These are phyloP conservation scores for Catharanthus roseus DNA, from an alignment of 257 asterid genomes.

Conservation along the genomic window DNA sequence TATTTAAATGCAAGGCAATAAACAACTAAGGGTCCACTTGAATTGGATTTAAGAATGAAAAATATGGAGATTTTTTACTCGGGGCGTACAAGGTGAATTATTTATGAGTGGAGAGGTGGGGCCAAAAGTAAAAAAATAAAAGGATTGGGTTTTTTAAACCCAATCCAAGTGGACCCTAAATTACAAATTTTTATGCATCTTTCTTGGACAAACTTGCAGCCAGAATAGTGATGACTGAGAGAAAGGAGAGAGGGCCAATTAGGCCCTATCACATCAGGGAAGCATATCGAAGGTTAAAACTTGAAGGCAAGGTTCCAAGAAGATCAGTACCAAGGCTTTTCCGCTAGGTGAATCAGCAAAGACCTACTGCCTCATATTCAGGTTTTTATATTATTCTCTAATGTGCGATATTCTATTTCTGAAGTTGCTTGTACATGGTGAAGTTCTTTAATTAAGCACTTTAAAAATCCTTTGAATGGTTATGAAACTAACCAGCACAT, in stretches of 20 bases:
- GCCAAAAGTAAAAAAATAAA: no score
- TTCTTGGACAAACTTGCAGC: slow-evolving; percentile 43
- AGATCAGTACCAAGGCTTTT: slow-evolving; percentile 86
- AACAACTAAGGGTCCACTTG: no score
- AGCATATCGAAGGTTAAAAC: slow-evolving; percentile 83
- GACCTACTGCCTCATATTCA: background rate
- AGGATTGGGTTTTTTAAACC: no score
- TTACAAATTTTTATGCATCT: background rate
- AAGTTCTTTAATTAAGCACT: background rate
- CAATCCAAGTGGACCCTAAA: no score
- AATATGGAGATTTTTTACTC: no score
- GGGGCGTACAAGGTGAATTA: no score
- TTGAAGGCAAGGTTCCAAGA: slow-evolving; percentile 80
- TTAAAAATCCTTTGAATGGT: background rate
- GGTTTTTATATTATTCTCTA: background rate
- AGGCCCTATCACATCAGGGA: slow-evolving; percentile 97
- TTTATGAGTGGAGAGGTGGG: no score
- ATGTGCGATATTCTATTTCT: background rate
- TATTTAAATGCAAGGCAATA: no score
- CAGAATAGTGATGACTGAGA: slow-evolving; percentile 73
- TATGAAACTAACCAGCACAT: background rate
- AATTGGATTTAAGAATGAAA: no score
- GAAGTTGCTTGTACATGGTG: background rate
- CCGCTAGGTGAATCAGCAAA: slow-evolving; percentile 35
- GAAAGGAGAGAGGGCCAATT: slow-evolving; percentile 79